These are phyloP conservation scores for Arctium minus DNA, from an alignment of 129 eudicot genomes.

Conservation along the genomic window DNA sequence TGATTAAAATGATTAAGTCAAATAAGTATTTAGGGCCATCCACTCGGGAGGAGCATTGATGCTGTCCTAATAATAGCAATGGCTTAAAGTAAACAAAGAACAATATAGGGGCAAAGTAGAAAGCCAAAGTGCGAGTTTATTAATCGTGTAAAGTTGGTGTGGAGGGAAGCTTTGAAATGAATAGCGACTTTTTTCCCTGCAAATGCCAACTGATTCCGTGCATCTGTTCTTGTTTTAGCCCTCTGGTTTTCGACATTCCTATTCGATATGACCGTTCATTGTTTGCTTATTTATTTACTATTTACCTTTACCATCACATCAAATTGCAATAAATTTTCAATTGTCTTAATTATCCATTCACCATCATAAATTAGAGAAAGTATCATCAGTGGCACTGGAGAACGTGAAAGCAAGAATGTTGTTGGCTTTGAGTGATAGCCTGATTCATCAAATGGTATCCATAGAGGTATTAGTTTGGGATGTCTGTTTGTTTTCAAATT, in stretches of 20 bases:
- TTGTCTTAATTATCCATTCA: background rate
- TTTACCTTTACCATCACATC: conserved; percentile 1
- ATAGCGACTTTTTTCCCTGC: conserved; percentile 31
- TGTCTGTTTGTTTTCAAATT: background rate
- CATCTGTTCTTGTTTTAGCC: conserved; percentile 13
- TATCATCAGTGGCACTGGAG: no score
- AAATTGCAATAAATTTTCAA: background rate
- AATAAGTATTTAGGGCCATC: conserved; percentile 41
- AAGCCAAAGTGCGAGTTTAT: conserved; percentile 27
- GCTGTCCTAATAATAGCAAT: conserved; percentile 34
- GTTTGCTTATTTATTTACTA: background rate
- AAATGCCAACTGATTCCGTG: conserved; percentile 57
- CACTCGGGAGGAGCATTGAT: conserved; percentile 47
- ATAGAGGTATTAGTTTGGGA: background rate
- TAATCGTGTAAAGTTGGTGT: conserved; percentile 40
- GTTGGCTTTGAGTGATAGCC: background rate
- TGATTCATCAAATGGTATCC: background rate
- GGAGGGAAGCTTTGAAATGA: conserved; percentile 27
- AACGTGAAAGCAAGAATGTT: no score
- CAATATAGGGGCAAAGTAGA: conserved; percentile 22
- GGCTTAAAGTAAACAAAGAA: conserved; percentile 23
- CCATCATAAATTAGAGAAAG: background rate
- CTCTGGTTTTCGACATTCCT: conserved; percentile 59
- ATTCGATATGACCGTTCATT: conserved; percentile 50
- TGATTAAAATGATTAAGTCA: conserved; percentile 14